Evolutionary conservation across 1,284 basidiomycete species (phyloP), one percentile per base, ranked within the genome.

Genomic region (Rhodotorula glutinis): DNA sequence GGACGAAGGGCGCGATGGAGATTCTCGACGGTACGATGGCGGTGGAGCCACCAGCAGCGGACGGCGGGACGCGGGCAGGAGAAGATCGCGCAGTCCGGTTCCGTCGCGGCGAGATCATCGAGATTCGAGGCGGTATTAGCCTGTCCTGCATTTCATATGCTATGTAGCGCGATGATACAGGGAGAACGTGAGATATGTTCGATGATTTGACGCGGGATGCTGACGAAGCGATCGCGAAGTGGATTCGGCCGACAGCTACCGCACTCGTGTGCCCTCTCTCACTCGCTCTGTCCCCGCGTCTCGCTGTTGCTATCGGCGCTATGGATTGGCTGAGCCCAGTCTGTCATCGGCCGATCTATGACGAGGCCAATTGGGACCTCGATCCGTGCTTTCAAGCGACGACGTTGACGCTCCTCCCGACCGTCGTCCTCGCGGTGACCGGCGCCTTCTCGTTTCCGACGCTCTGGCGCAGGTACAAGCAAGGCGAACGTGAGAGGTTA

Each of bases 361-460:
- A 74, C 11, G 71, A 79, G 0, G 84, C 90, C 63, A 81, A 85
- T 33, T 90, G 92, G 75, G 92, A 96, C 79, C 76, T 89, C 19
- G 89, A 91, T 1, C 84, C 86, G 11, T 97, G 93, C 79, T 91
- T 90, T 74, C 89, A 94, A 76, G 87, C 89, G 71, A 86, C 85
- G 41, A 76, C 87, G n/a, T 54, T 91, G 1, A 77, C 88, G 3
- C 81, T 87, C 0, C 74, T 81, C 1, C 77, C 88, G 2, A 79
- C 88, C 43, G 77, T 82, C 3, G 46, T 82, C 25, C 78, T 89
- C 65, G 67, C 86, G 56, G 79, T 90, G n/a, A 85, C 87, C 0
- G 82, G 84, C 0, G 77, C 87, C 4, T 55, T 81, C 30, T 75
- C 82, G 16, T 79, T 84, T 23, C 76, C 82, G 5, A 66, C 78